These are phyloP conservation scores for Hanseniaspora pseudoguilliermondii DNA, from an alignment of 805 yeast species.

Conservation along the genomic window DNA sequence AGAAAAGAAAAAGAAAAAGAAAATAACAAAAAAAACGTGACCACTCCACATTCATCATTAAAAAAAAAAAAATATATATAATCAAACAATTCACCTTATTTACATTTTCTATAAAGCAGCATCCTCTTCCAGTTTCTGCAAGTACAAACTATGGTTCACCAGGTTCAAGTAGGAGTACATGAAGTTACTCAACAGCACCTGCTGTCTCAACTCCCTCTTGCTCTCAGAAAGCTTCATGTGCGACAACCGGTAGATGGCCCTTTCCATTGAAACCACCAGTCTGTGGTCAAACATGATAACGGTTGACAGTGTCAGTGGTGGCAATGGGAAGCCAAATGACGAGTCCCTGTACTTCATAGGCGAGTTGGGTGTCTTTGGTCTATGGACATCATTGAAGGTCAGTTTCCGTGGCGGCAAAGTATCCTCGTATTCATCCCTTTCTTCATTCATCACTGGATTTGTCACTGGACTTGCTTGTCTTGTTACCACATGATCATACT, in stretches of 20 bases:
- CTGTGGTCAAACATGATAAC: conserved; percentile 71
- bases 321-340: conserved; percentile 78
- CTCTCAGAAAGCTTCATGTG: conserved; percentile 92
- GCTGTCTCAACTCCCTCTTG: conserved; percentile 78
- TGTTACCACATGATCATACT: background rate
- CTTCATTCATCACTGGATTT: background rate
- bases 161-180: conserved; percentile 94
- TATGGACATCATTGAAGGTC: conserved; percentile 27
- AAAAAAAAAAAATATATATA: background rate
- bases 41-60: too few relatives aligned
- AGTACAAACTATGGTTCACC: conserved; percentile 78
- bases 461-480: background rate
- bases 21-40: too few relatives aligned
- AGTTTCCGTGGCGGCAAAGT: conserved; percentile 25
- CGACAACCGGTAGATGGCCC: conserved; percentile 86
- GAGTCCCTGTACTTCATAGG: conserved; percentile 57
- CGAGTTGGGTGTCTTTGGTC: conserved; percentile 37
- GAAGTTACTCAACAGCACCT: conserved; percentile 83
- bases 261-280: conserved; percentile 86
- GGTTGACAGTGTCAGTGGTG: conserved; percentile 66
- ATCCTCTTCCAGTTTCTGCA: conserved; percentile 46
- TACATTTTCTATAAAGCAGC: background rate
- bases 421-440: background rate
- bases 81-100: too few relatives aligned
- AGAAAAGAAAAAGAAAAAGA: too few relatives aligned